These are phyloP conservation scores for Apostasia ramifera DNA, from an alignment of 106 monocot genomes.

Conservation along the genomic window DNA sequence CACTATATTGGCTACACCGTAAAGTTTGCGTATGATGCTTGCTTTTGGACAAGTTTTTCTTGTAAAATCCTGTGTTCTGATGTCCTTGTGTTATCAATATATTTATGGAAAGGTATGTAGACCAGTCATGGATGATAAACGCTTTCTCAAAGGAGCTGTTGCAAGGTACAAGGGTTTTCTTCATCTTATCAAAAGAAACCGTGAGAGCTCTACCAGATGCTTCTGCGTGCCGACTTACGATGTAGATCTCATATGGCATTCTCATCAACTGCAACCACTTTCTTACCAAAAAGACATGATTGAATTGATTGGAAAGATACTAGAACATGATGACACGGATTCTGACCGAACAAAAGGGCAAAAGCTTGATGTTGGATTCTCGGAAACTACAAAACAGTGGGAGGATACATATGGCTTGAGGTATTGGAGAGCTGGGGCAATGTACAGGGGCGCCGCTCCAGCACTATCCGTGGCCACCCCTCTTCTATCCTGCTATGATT, in stretches of 20 bases:
- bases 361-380: slow-evolving; percentile 81
- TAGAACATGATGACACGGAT: slow-evolving; percentile 94
- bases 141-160: slow-evolving; percentile 56
- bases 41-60: too few species aligned
- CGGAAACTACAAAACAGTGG: slow-evolving; percentile 66
- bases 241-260: slow-evolving; percentile 92
- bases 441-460: slow-evolving; percentile 57
- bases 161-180: slow-evolving; percentile 89
- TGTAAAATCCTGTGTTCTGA: too few species aligned
- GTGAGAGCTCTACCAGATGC: slow-evolving; percentile 41
- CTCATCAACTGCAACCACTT: slow-evolving; percentile 81
- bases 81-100: neutral
- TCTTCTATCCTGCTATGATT: neutral
- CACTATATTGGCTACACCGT: neutral
- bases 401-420: slow-evolving; percentile 73
- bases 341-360: slow-evolving; percentile 76
- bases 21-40: too few species aligned
- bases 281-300: slow-evolving; percentile 74
- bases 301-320: slow-evolving; percentile 55
- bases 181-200: slow-evolving; percentile 70
- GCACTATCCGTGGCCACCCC: slow-evolving; percentile 30
- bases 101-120: slow-evolving; percentile 60
- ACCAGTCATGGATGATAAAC: slow-evolving; percentile 44
- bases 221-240: slow-evolving; percentile 96
- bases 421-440: slow-evolving; percentile 88